phyloP scores from a whole-genome alignment of 768 basidiomycete species.

The Pisolithus orientalis region DNA sequence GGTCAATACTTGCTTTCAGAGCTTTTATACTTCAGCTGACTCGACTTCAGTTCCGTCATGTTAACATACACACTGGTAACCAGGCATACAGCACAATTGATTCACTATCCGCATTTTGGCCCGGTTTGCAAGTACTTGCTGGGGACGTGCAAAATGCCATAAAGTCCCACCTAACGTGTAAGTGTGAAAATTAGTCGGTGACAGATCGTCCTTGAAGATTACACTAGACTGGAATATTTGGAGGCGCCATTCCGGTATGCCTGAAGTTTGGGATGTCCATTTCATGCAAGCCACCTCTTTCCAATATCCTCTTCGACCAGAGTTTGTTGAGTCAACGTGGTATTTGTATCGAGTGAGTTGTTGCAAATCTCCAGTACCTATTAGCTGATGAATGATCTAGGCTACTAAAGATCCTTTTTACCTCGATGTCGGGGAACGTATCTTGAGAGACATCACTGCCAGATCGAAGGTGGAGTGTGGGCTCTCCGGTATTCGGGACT shows the following conservation, averaged over 20 bases:
- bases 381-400: constrained; percentile 32
- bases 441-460: constrained; percentile 66
- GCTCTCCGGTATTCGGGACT: constrained; percentile 73
- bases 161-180: constrained; percentile 85
- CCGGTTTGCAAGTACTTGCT: constrained; percentile 86
- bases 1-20: constrained; percentile 36
- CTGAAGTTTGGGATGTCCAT: constrained; percentile 87
- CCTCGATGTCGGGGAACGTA: constrained; percentile 81
- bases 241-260: constrained; percentile 80
- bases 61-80: constrained; percentile 77
- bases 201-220: constrained; percentile 1
- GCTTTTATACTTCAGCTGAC: constrained; percentile 1
- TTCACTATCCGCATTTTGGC: constrained; percentile 94
- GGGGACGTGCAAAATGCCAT: constrained; percentile 88
- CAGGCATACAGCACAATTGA: constrained; percentile 77
- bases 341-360: constrained; percentile 77
- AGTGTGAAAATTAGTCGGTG: constrained; percentile 17
- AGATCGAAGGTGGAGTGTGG: constrained; percentile 85
- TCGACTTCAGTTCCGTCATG: constrained; percentile 64
- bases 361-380: background rate
- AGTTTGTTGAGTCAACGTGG: constrained; percentile 96
- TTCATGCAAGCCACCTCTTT: constrained; percentile 64
- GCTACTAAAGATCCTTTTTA: constrained; percentile 92
- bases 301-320: constrained; percentile 80
- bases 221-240: constrained; percentile 85